Evolutionary conservation across 2,329 filamentous ascomycete species (phyloP).

Genomic region (Chalara sp.): DNA sequence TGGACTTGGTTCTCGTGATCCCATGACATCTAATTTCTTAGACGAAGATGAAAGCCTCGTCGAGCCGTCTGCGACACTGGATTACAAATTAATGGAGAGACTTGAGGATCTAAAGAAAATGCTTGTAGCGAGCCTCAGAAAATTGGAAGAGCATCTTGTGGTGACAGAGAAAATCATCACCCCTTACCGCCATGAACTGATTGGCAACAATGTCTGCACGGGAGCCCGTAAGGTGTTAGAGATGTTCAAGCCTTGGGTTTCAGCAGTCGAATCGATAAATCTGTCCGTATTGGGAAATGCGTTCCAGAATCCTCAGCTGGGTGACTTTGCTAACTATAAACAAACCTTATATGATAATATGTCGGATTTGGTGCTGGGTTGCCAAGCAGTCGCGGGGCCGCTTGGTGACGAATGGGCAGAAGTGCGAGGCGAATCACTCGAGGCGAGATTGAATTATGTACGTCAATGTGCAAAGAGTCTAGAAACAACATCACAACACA

Average conservation of each 20-base stretch:
- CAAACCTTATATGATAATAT: constrained; percentile 91
- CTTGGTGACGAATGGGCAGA: constrained; percentile 94
- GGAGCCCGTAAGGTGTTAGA: constrained; percentile 78
- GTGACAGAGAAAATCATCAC: constrained; percentile 78
- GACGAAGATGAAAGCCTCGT: constrained; percentile 69
- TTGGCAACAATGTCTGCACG: constrained; percentile 76
- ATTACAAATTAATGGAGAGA: constrained; percentile 70
- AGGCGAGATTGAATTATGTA: constrained; percentile 78
- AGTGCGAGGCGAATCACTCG: constrained; percentile 80
- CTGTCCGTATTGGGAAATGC: constrained; percentile 70
- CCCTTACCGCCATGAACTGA: constrained; percentile 66
- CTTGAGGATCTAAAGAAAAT: constrained; percentile 81
- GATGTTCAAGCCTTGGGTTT: constrained; percentile 82
- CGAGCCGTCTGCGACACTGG: constrained; percentile 69
- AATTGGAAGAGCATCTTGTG: constrained; percentile 77
- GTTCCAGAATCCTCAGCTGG: constrained; percentile 76
- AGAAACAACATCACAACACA: constrained; percentile 79
- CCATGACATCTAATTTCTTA: constrained; percentile 74
- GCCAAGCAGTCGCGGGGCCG: constrained; percentile 86
- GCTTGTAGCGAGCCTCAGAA: constrained; percentile 78
- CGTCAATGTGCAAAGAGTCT: constrained; percentile 70
- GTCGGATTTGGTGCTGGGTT: constrained; percentile 79
- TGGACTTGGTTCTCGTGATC: constrained; percentile 57
- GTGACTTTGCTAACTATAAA: constrained; percentile 85
- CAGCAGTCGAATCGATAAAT: constrained; percentile 86